Conservation (phyloP, 164 flowering plant genomes). For the Warburgia ugandensis region DNA sequence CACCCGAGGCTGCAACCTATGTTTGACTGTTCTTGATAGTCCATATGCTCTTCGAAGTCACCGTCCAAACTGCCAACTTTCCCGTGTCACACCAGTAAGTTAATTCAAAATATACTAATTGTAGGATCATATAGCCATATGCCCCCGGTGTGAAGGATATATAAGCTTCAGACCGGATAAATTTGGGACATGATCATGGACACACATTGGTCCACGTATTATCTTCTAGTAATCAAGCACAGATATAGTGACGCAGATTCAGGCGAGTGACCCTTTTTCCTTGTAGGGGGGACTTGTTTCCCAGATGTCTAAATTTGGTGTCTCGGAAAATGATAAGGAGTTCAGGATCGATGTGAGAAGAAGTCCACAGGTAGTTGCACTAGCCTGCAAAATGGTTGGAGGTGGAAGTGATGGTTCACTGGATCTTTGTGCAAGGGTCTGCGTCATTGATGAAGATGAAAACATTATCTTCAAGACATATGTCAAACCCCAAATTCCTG, state of each 20-base stretch:
- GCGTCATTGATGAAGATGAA: constrained; percentile 70
- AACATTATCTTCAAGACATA: constrained; percentile 64
- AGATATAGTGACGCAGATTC: too few species aligned
- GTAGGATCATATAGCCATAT: too few species aligned
- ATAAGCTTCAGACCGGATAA: background rate
- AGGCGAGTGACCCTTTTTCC: too few species aligned
- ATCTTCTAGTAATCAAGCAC: background rate
- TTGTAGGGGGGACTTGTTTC: constrained; percentile 21
- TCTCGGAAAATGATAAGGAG: constrained; percentile 34
- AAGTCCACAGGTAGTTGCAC: constrained; percentile 48
- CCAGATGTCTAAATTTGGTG: constrained; percentile 47
- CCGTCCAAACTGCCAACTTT: constrained; percentile 52
- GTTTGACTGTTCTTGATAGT: constrained; percentile 51
- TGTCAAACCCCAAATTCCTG: constrained; percentile 61
- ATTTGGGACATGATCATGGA: background rate
- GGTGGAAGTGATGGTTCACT: constrained; percentile 87
- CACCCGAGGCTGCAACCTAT: constrained; percentile 63
- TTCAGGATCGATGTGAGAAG: constrained; percentile 23
- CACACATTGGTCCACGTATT: background rate
- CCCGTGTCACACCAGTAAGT: constrained; percentile 27
- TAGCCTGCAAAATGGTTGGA: constrained; percentile 87
- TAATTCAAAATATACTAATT: background rate
- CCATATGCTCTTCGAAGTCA: constrained; percentile 53
- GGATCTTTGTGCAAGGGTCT: constrained; percentile 77
- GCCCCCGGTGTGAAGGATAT: background rate